Percentiles rank a stretch among this genome's conserved stretches.
Conservation (phyloP, 2,329 filamentous ascomycete species). For the Calonectria multiphialidica region DNA sequence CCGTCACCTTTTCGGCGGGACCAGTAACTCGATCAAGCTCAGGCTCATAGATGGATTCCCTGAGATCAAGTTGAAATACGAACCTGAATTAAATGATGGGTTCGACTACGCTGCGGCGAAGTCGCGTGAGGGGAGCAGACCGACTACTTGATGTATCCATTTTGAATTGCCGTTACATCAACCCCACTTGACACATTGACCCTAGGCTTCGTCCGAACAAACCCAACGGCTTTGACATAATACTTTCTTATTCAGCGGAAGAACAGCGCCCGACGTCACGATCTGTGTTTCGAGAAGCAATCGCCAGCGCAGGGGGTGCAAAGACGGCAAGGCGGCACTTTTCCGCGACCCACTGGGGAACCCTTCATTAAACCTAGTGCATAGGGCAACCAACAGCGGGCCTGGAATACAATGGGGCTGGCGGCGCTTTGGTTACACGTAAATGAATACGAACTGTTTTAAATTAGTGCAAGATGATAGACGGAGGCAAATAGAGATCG, state of each 20-base stretch:
- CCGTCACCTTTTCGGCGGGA: neutral
- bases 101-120: too few species aligned
- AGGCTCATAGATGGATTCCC: neutral
- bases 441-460: conserved; percentile 3
- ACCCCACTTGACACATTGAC: neutral
- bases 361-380: conserved; percentile 6
- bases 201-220: neutral
- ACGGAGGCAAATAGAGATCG: neutral
- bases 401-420: neutral
- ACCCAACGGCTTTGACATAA: neutral
- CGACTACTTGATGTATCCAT: too few species aligned
- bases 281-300: neutral
- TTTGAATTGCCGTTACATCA: neutral
- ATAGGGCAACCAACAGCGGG: neutral
- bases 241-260: neutral
- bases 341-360: neutral
- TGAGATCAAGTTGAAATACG: neutral
- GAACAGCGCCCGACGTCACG: neutral
- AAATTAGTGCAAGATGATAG: neutral
- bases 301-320: neutral
- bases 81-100: neutral
- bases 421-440: neutral
- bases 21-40: neutral
- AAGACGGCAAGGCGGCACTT: neutral
- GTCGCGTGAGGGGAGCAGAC: neutral